Evolutionary conservation across 2,329 filamentous ascomycete species (phyloP).

Genomic region (Hyphodiscus sp.): DNA sequence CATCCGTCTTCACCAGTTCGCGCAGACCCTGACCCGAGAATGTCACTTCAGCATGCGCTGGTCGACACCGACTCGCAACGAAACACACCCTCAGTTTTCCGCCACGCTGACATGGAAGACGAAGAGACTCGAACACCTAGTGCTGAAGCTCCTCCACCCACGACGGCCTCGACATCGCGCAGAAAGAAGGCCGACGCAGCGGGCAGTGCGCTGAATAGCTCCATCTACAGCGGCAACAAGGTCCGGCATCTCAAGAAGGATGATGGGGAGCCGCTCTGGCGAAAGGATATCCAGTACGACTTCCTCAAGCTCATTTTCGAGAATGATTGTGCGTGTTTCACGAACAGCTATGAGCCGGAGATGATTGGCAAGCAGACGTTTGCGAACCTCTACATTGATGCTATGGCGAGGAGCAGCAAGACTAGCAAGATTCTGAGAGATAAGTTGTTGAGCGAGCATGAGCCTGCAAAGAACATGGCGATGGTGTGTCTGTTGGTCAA

Average conservation of each 20-base stretch:
- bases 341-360: conserved; percentile 73
- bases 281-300: conserved; percentile 83
- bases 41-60: conserved; percentile 23
- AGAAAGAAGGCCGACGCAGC: conserved; percentile 14
- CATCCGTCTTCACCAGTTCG: conserved; percentile 24
- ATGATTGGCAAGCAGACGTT: conserved; percentile 65
- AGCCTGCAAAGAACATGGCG: conserved; percentile 94
- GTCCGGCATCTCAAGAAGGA: conserved; percentile 83
- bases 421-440: conserved; percentile 98
- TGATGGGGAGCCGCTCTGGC: conserved; percentile 80
- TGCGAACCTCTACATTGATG: conserved; percentile 95
- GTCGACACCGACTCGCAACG: conserved; percentile 19
- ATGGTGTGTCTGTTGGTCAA: conserved; percentile 99
- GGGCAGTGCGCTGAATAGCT: conserved; percentile 16
- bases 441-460: conserved; percentile 86
- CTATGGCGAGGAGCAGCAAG: conserved; percentile 97
- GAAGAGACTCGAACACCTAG: conserved; percentile 26
- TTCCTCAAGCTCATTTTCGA: conserved; percentile 78
- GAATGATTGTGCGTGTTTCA: conserved; percentile 70
- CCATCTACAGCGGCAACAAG: conserved; percentile 43
- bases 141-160: conserved; percentile 11
- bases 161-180: conserved; percentile 8
- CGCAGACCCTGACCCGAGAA: conserved; percentile 25
- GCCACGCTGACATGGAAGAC: conserved; percentile 25
- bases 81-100: conserved; percentile 11